Evolutionary conservation across 176 grass and related monocot genomes (phyloP), one percentile per base, ranked within the genome.

Genomic region (Phoenix roebelenii): DNA sequence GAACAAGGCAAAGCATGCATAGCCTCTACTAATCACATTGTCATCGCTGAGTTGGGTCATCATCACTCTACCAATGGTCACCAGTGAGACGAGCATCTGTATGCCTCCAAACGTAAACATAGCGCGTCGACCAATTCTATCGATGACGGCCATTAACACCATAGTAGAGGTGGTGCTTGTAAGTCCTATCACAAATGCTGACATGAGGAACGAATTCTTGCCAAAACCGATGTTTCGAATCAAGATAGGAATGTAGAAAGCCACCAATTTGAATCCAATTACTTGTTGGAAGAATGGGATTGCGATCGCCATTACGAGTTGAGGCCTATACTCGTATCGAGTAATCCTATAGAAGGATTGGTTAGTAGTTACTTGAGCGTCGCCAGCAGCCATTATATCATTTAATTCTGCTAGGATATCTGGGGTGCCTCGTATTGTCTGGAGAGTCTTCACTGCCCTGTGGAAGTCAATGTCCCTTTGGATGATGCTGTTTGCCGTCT

Each of bases 401-500:
- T 83, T 81, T 4, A 98, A 73, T 70, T 92, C 93, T 18, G 76
- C 77, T 23, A 80, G 70, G 1, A 92, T 76, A 12, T 83, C 67
- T 7, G 48, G 59, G 2, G 84, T 83, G 49, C 87, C 93, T 29
- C 84, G 82, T 4, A 92, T 74, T 49, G 62, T 85, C 3, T 87
- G 79, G 32, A 98, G 87, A 7, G 80, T 67, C 39, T 71, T 23
- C 54, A 65, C 64, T 3, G 83, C 87, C 52, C 77, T 67, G 20
- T 77, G 30, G 28, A 70, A 50, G 54, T 90, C 56, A 2, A 72
- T 81, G 0, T 74, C 57, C 3, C 57, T 64, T 44, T 97, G 84
- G 19, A 98, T 77, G 72, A 85, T 60, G 59, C 81, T 87, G 60
- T 82, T 98, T 20, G 81, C 87, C 0, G 84, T 91, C 59, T 98